A percentile compares a stretch with the other conserved stretches of the same genome.
phyloP scores from a whole-genome alignment of 2,329 filamentous ascomycete species.

The Claviceps fusiformis region DNA sequence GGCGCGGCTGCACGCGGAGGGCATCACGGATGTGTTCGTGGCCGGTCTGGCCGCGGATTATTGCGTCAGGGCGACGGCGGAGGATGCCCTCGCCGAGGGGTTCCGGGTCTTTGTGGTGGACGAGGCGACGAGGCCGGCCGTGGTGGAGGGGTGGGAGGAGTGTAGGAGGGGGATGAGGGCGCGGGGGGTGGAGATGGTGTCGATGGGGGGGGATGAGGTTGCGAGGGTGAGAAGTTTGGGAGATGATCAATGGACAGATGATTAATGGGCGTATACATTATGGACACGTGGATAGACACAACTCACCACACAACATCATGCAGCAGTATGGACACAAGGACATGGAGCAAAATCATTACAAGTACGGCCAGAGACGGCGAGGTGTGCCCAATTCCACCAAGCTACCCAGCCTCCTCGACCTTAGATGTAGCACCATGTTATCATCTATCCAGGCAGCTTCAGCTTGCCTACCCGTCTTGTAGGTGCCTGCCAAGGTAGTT shows the following conservation, averaged over 20 bases:
- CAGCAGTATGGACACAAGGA: too few species aligned
- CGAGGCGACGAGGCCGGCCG: conserved; percentile 65
- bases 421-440: conserved; percentile 1
- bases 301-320: too few species aligned
- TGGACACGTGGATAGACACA: too few species aligned
- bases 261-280: too few species aligned
- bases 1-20: conserved; percentile 36
- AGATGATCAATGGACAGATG: too few species aligned
- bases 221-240: conserved; percentile 10
- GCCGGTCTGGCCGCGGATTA: conserved; percentile 82
- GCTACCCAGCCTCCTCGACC: not conserved
- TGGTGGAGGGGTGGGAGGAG: conserved; percentile 43
- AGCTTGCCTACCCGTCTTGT: too few species aligned
- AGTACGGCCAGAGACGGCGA: too few species aligned
- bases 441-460: conserved; percentile 2
- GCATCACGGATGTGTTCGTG: conserved; percentile 67
- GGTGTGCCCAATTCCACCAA: too few species aligned
- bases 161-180: conserved; percentile 38
- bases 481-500: too few species aligned
- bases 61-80: conserved; percentile 71
- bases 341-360: too few species aligned
- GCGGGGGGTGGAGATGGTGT: conserved; percentile 50
- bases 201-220: conserved; percentile 13
- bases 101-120: conserved; percentile 65
- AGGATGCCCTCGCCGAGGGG: conserved; percentile 63